A percentile compares a stretch with the other conserved stretches of the same genome.
phyloP scores from a whole-genome alignment of 2,329 filamentous ascomycete species.

The Xylaria multiplex region DNA sequence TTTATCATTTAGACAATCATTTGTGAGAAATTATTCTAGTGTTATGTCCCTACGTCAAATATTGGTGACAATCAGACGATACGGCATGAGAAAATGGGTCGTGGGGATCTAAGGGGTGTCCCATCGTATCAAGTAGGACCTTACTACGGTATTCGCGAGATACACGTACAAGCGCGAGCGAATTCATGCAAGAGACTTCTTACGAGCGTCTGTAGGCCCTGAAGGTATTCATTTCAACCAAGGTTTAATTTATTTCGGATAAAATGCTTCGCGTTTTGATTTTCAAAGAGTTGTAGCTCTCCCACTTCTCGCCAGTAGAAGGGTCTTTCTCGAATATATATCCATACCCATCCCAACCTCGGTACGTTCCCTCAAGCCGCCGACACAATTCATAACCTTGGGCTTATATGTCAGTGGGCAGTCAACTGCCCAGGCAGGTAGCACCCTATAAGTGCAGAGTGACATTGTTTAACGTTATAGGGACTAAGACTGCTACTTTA shows the following conservation, averaged over 20 bases:
- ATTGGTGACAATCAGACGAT: constrained; percentile 39
- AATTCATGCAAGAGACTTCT: constrained; percentile 40
- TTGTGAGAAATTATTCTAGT: constrained; percentile 23
- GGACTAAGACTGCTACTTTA: no score
- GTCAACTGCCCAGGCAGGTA: no score
- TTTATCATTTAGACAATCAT: constrained; percentile 35
- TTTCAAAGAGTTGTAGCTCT: not conserved
- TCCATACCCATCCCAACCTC: constrained; percentile 24
- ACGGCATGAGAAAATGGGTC: constrained; percentile 40
- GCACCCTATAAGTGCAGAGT: no score
- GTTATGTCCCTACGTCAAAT: constrained; percentile 36
- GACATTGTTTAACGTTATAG: no score
- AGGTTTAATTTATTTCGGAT: constrained; percentile 10
- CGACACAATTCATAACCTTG: constrained; percentile 17
- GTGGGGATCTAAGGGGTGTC: constrained; percentile 32
- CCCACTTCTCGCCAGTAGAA: no score
- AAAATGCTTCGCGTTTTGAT: not conserved
- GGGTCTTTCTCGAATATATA: not conserved
- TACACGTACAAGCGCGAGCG: constrained; percentile 34
- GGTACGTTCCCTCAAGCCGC: constrained; percentile 15
- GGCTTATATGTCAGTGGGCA: no score
- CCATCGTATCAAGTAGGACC: constrained; percentile 33
- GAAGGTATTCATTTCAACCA: constrained; percentile 16
- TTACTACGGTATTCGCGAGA: constrained; percentile 31
- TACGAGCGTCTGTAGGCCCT: constrained; percentile 26